These are phyloP conservation scores for Pichia sp. DNA, from an alignment of 1,139 yeast species.

Conservation along the genomic window DNA sequence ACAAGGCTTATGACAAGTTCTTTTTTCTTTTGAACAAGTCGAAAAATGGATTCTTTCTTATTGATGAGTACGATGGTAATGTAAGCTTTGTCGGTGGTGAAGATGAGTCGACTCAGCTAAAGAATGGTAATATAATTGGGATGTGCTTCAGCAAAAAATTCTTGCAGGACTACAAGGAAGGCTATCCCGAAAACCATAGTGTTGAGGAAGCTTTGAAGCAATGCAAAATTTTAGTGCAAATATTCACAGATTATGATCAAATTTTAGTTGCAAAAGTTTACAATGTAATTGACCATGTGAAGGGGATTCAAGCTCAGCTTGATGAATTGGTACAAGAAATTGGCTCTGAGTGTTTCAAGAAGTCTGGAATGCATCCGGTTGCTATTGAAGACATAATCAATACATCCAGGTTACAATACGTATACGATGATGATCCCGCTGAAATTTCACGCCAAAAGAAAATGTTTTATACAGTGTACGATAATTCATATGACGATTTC, in stretches of 20 bases:
- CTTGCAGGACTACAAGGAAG: neutral
- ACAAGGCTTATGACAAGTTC: neutral
- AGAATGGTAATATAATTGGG: constrained; percentile 11
- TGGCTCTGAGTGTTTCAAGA: neutral
- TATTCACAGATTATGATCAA: constrained; percentile 9
- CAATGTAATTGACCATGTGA: neutral
- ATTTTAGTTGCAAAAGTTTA: constrained; percentile 5
- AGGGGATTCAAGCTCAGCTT: neutral
- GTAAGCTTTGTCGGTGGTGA: neutral
- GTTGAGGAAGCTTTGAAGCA: neutral
- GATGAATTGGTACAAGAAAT: neutral
- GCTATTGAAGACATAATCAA: neutral
- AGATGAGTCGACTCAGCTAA: neutral
- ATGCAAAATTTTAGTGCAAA: constrained; percentile 8
- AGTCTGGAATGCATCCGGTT: neutral
- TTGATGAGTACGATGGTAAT: neutral
- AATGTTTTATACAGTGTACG: neutral
- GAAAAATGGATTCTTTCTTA: constrained; percentile 13
- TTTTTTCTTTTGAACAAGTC: constrained; percentile 5
- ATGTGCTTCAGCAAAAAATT: constrained; percentile 6
- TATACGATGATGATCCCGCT: neutral
- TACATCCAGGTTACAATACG: neutral
- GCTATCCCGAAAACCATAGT: neutral
- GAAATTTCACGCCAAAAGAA: neutral
- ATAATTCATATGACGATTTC: neutral